Conservation (phyloP, 768 basidiomycete species). For the Podaxis mareebaensis region DNA sequence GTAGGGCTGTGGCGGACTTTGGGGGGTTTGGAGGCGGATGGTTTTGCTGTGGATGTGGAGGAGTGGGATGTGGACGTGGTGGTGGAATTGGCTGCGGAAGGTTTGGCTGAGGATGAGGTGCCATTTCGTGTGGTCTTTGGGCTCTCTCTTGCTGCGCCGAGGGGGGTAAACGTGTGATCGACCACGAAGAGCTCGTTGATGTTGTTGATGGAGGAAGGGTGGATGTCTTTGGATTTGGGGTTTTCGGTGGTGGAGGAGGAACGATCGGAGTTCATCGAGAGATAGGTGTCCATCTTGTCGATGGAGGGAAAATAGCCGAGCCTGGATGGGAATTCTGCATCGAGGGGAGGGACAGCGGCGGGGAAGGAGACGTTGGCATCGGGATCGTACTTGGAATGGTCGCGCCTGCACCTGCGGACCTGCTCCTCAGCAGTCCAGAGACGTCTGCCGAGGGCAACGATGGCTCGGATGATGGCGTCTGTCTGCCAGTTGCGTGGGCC, state of each 20-base stretch:
- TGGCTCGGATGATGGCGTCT: constrained; percentile 52
- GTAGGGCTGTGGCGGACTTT: background rate
- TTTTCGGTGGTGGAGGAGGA: background rate
- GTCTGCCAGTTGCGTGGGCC: constrained; percentile 59
- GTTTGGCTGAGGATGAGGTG: background rate
- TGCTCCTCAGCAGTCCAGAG: constrained; percentile 58
- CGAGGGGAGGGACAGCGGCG: constrained; percentile 9
- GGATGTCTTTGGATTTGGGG: background rate
- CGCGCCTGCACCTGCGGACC: background rate
- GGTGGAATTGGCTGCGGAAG: too few species aligned
- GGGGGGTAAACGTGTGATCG: constrained; percentile 30
- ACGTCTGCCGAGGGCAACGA: constrained; percentile 50
- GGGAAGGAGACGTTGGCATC: constrained; percentile 7
- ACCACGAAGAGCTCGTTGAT: constrained; percentile 16
- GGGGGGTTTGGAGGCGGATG: background rate
- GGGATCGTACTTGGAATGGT: constrained; percentile 10
- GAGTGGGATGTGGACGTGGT: background rate
- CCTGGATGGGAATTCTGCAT: constrained; percentile 3
- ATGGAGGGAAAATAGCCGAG: constrained; percentile 3
- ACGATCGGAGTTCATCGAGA: background rate
- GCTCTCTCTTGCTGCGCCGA: constrained; percentile 25
- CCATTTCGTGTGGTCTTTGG: background rate
- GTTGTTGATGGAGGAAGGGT: background rate
- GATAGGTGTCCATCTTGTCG: background rate
- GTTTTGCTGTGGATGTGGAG: background rate